These are phyloP conservation scores for Apodospora peruviana DNA, from an alignment of 495 filamentous ascomycete species.

Conservation along the genomic window DNA sequence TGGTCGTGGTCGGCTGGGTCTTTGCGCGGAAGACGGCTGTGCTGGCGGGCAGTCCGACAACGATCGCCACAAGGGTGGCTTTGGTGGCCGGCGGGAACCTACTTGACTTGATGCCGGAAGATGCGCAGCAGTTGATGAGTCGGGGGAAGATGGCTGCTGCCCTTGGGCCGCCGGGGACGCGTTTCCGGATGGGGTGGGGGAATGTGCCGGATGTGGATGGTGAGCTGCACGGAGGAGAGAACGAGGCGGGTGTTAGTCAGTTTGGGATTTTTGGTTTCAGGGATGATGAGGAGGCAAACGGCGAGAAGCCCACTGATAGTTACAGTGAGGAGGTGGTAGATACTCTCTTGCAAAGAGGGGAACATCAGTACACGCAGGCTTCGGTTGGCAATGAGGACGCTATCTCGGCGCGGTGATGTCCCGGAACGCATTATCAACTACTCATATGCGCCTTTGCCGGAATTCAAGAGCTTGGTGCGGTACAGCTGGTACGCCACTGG, in stretches of 20 bases:
- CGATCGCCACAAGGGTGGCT: slow-evolving; percentile 1
- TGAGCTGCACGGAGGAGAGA: neutral
- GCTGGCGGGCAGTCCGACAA: slow-evolving; percentile 9
- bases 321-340: too few relatives aligned
- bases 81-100: slow-evolving; percentile 10
- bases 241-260: neutral
- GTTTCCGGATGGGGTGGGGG: slow-evolving; percentile 14
- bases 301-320: too few relatives aligned
- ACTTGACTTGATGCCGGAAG: neutral
- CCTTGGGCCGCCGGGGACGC: neutral
- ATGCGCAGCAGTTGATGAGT: neutral
- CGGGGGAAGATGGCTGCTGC: neutral
- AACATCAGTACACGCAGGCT: too few relatives aligned
- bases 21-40: slow-evolving; percentile 1
- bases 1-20: slow-evolving; percentile 5
- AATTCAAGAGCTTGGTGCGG: too few relatives aligned
- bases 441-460: too few relatives aligned
- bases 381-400: too few relatives aligned
- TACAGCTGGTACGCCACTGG: too few relatives aligned
- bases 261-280: neutral
- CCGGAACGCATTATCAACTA: too few relatives aligned
- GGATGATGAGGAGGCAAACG: neutral
- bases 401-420: too few relatives aligned
- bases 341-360: too few relatives aligned
- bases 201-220: neutral